Percentiles rank a stretch among this genome's conserved stretches.
Conservation (phyloP, 257 asterid species). For the Solanum habrochaites region DNA sequence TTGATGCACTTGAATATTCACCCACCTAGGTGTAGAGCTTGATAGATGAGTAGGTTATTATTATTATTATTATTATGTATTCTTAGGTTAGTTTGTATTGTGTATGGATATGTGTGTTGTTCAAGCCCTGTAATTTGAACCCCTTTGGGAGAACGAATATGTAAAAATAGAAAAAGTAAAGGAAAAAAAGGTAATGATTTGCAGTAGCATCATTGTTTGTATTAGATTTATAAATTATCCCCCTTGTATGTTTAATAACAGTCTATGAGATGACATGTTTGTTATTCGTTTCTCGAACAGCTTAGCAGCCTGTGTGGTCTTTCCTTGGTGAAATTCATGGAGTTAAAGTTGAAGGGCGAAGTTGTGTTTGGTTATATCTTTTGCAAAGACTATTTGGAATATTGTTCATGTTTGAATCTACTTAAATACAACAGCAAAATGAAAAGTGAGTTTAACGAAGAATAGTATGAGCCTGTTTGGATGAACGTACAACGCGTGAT, state of each 20-base stretch:
- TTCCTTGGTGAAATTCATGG: not conserved
- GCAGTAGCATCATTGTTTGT: not conserved
- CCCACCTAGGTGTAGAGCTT: slow-evolving; percentile 22
- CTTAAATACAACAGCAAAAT: not conserved
- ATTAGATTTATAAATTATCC: not conserved
- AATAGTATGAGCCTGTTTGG: not conserved
- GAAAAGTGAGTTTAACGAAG: not conserved
- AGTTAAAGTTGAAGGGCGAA: not conserved
- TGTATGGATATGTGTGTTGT: slow-evolving; percentile 2
- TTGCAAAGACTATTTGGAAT: not conserved
- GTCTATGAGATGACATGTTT: not conserved
- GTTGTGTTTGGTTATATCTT: not conserved
- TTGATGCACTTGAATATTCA: slow-evolving; percentile 10
- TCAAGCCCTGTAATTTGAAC: not conserved
- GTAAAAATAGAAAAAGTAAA: not conserved
- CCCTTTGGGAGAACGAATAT: not conserved
- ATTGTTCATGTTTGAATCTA: not conserved
- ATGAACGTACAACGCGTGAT: not conserved
- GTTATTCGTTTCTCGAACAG: not conserved
- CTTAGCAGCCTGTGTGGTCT: not conserved
- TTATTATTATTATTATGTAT: not conserved
- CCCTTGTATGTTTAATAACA: not conserved
- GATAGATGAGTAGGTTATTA: slow-evolving; percentile 27
- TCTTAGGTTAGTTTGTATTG: slow-evolving; percentile 26
- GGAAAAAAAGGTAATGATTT: not conserved